phyloP scores from a whole-genome alignment of 805 yeast species.

The Tetrapisispora fleetii region DNA sequence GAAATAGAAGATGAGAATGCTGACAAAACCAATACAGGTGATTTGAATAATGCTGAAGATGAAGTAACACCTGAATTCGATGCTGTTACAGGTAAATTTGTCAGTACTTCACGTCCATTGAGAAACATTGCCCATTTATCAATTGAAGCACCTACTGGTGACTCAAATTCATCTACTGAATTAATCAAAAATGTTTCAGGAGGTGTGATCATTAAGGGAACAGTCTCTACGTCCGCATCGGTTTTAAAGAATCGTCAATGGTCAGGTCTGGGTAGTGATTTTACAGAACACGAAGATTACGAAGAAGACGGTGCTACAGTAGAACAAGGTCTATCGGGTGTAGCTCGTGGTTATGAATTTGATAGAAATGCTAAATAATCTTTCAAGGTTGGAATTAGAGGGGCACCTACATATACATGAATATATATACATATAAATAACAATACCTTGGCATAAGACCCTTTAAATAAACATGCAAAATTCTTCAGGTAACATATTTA shows the following conservation, averaged over 20 bases:
- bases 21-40: slow-evolving; percentile 21
- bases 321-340: slow-evolving; percentile 77
- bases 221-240: slow-evolving; percentile 83
- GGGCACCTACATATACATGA: no score
- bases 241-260: slow-evolving; percentile 64
- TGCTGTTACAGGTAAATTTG: slow-evolving; percentile 74
- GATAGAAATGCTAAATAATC: slow-evolving; percentile 17
- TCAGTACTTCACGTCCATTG: slow-evolving; percentile 65
- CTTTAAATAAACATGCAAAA: no score
- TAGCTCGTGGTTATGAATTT: slow-evolving; percentile 75
- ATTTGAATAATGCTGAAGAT: slow-evolving; percentile 9
- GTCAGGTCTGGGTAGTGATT: slow-evolving; percentile 91
- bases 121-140: slow-evolving; percentile 56
- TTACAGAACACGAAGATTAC: slow-evolving; percentile 34
- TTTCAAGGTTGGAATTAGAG: not conserved
- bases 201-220: slow-evolving; percentile 56
- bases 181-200: slow-evolving; percentile 49
- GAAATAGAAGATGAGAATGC: slow-evolving; percentile 28
- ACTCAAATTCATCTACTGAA: slow-evolving; percentile 17
- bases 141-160: slow-evolving; percentile 37
- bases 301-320: slow-evolving; percentile 63
- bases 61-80: slow-evolving; percentile 65
- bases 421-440: no score
- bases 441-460: no score
- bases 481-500: no score